Evolutionary conservation across 345 rosid genomes (phyloP).

Genomic region (Lepidium sativum): DNA sequence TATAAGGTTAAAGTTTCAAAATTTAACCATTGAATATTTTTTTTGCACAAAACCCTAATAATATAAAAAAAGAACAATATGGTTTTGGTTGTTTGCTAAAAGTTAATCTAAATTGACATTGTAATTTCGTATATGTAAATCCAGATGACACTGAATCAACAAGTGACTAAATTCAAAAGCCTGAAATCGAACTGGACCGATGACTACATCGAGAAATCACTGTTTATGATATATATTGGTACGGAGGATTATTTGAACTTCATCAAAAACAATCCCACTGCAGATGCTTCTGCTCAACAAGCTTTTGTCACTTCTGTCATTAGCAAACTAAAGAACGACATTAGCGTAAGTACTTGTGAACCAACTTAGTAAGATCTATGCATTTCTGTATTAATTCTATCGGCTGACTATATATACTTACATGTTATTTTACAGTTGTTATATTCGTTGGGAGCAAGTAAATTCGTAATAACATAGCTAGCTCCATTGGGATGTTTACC

Average conservation of each 20-base stretch:
- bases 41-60: neutral
- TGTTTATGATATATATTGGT: slow-evolving; percentile 23
- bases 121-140: neutral
- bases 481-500: slow-evolving; percentile 28
- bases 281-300: slow-evolving; percentile 15
- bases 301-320: slow-evolving; percentile 15
- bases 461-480: slow-evolving; percentile 3
- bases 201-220: neutral
- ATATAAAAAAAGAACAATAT: no score
- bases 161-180: neutral
- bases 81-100: no score
- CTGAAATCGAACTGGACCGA: slow-evolving; percentile 11
- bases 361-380: neutral
- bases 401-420: neutral
- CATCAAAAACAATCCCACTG: neutral
- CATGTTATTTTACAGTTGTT: slow-evolving; percentile 6
- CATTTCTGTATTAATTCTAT: neutral
- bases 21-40: no score
- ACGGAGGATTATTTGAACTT: slow-evolving; percentile 20
- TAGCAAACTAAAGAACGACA: slow-evolving; percentile 1
- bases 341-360: slow-evolving; percentile 9
- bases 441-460: slow-evolving; percentile 3
- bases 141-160: slow-evolving; percentile 17
- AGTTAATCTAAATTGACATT: neutral
- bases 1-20: no score